Evolutionary conservation across 768 basidiomycete species (phyloP), one percentile per base, ranked within the genome.

Genomic region (Hygrophorus pudorinus): DNA sequence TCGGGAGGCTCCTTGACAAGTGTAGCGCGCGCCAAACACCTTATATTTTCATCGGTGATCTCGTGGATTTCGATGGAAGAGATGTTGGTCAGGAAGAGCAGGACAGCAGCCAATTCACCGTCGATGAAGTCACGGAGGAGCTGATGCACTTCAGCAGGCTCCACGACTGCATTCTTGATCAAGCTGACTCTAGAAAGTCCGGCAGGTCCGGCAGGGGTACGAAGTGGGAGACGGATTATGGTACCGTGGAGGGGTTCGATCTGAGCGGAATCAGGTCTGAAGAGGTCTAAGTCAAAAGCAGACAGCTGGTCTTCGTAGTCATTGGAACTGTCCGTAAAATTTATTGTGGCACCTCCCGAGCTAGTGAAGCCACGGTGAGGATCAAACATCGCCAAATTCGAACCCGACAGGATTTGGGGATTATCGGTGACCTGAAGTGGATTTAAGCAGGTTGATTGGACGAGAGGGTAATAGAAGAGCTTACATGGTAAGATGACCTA

Each of bases 401-500:
- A 38, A 2, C 58, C 66, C 0, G 74, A 76, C 1, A 75, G 53
- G 18, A 75, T 64, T 56, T 75, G 71, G 0, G 72, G 71, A 9
- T 57, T 64, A 51, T 76, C 73, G 2, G 73, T 73, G 5, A 74
- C 47, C 73, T 75, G 38, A 8, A 21, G 11, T 5, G 12, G 34
- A 35, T 6, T 38, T 5, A 17, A 36, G 44, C 3, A 42, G 37
- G 24, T 21, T 16, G 24, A 5, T 30, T 7, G 5, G 31, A 13
- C 9, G 24, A 18, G 33, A 18, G 42, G 13, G 29, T 21, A 30
- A n/a, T 7, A 31, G 6, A 13, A 18, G 38, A 14, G 50, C 62
- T 20, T 52, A 73, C 72, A 52, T 76, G 72, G 49, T 73, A 76
- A n/a, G 64, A 64, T 0, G 70, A 67, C 13, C 73, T 57, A 51